phyloP scores from a whole-genome alignment of 2,329 filamentous ascomycete genomes.

The Alternaria conjuncta region DNA sequence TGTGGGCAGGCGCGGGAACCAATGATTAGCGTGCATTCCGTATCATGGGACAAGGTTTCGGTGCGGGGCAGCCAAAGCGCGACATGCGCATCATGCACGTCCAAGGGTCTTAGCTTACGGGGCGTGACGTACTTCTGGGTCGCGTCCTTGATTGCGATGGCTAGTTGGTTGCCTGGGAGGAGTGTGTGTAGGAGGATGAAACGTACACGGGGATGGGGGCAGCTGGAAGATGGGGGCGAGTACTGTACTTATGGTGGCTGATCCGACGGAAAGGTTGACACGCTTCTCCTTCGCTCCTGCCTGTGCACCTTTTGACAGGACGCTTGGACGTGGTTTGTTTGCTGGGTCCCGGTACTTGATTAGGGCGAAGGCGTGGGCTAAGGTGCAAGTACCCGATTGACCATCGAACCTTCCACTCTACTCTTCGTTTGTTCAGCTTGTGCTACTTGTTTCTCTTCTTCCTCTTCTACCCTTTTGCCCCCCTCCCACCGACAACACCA shows the following conservation, averaged over 20 bases:
- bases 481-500: background rate
- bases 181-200: background rate
- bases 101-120: conserved; percentile 1
- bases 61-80: conserved; percentile 9
- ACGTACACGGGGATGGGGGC: background rate
- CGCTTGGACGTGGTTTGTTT: background rate
- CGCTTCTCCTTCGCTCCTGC: background rate
- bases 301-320: background rate
- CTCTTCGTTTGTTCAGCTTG: background rate
- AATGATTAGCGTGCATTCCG: conserved; percentile 1
- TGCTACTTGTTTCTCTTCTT: background rate
- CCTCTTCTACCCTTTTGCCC: background rate
- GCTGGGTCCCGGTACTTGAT: background rate
- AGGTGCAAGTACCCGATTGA: background rate
- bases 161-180: background rate
- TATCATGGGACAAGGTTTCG: conserved; percentile 12
- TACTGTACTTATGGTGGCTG: background rate
- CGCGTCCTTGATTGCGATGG: background rate
- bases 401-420: background rate
- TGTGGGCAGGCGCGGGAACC: conserved; percentile 5
- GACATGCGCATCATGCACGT: conserved; percentile 1
- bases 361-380: background rate
- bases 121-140: conserved; percentile 7
- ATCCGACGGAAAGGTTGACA: background rate
- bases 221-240: background rate